Conservation (phyloP, 225 moss, liverwort and hornwort genomes). For the Lunularia cruciata region DNA sequence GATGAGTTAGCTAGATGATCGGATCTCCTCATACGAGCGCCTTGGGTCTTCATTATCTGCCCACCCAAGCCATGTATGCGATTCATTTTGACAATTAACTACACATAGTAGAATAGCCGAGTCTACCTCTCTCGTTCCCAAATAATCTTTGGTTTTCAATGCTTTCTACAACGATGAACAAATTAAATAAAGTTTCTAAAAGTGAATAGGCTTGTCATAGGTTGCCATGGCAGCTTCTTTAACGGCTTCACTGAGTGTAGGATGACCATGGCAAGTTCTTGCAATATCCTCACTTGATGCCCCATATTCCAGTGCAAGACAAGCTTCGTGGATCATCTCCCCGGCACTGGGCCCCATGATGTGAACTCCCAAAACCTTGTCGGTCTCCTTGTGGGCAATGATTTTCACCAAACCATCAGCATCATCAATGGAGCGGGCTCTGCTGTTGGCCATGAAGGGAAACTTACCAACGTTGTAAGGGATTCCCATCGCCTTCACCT, state of each 20-base stretch:
- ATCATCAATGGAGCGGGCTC: constrained; percentile 90
- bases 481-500: constrained; percentile 81
- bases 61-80: neutral
- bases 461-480: constrained; percentile 90
- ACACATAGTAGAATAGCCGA: neutral
- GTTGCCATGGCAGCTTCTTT: constrained; percentile 99
- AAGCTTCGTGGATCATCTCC: constrained; percentile 90
- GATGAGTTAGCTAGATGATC: neutral
- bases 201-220: constrained; percentile 92
- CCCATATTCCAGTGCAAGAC: constrained; percentile 90
- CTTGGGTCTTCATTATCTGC: neutral
- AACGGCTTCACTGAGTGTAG: constrained; percentile 89
- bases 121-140: constrained; percentile 14
- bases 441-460: constrained; percentile 89
- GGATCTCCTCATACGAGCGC: constrained; percentile 11
- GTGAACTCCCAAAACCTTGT: constrained; percentile 90
- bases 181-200: constrained; percentile 39
- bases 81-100: neutral
- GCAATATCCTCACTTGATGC: constrained; percentile 99
- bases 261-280: constrained; percentile 93
- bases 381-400: constrained; percentile 87
- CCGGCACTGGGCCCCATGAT: constrained; percentile 98
- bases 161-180: constrained; percentile 23
- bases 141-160: constrained; percentile 3
- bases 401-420: constrained; percentile 97